These are phyloP conservation scores for Chlorella sp. DNA, from an alignment of 139 green algal species.

Conservation along the genomic window DNA sequence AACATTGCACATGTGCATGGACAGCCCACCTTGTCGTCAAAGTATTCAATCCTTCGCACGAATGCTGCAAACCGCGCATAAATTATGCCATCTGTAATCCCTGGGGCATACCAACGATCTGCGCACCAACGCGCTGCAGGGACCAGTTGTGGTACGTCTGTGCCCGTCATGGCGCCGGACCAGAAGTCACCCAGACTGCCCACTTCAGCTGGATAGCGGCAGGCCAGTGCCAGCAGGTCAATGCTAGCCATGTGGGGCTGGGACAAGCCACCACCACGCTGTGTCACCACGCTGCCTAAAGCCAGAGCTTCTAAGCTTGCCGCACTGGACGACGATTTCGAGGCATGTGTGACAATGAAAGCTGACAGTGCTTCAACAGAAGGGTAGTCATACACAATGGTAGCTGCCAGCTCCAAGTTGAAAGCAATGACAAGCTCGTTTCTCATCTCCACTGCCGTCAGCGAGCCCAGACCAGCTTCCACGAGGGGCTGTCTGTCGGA, in stretches of 20 bases:
- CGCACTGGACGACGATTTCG: neutral
- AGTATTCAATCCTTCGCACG: neutral
- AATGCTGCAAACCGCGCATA: neutral
- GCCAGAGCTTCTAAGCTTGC: slow-evolving; percentile 73
- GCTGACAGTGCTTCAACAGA: slow-evolving; percentile 21
- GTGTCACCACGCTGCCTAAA: slow-evolving; percentile 7
- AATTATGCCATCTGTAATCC: neutral
- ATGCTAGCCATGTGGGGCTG: neutral
- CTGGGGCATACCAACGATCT: neutral
- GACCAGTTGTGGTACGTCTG: neutral
- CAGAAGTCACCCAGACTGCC: slow-evolving; percentile 38
- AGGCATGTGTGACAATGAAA: neutral
- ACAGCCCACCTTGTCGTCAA: neutral
- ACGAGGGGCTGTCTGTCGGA: slow-evolving; percentile 49
- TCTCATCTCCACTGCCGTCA: slow-evolving; percentile 82
- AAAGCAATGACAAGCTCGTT: slow-evolving; percentile 63
- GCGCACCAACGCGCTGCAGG: neutral
- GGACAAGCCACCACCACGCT: slow-evolving; percentile 69
- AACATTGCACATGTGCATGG: neutral
- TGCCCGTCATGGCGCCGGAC: neutral
- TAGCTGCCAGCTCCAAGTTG: slow-evolving; percentile 56
- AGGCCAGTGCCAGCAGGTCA: slow-evolving; percentile 21
- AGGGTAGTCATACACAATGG: slow-evolving; percentile 76
- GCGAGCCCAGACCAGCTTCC: slow-evolving; percentile 63
- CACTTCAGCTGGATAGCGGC: slow-evolving; percentile 13